Evolutionary conservation across 768 basidiomycete species (phyloP), one percentile per base, ranked within the genome.

Genomic region (Antrodiella citrinella): DNA sequence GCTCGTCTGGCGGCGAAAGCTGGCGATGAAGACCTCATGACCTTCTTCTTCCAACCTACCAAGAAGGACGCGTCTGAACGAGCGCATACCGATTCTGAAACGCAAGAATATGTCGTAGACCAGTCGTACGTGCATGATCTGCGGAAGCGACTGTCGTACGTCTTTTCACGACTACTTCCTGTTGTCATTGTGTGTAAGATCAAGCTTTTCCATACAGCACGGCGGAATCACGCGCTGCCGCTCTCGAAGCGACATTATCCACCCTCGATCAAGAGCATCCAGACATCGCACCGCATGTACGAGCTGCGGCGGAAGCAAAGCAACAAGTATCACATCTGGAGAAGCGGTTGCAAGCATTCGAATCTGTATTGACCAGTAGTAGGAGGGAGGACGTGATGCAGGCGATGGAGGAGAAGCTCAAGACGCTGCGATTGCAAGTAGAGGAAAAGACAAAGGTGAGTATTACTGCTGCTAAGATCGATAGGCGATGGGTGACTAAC

Each of bases 1-100:
- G 75, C 84, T 13, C 77, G 78, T 24, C 69, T 94, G n/a, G 91
- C 88, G 18, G 89, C 90, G 0, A 68, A 81, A 22, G 72, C 77
- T 1, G 81, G 84, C 4, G 75, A 86, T 20, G 79, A 81, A 53
- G 85, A 91, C 45, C 70, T 91, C 26, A 72, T 93, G 65, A 67
- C 68, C 3, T 90, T 91, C 63, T 75, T 94, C 55, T 69, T 82
- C 48, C 71, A 71, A 42, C 79, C 75, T 18, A 72, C 76, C 41
- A 67, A 74, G 4, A 77, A 80, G 30, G n/a, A n/a, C n/a, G n/a
- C n/a, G n/a, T n/a, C n/a, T n/a, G n/a, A n/a, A n/a, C n/a, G n/a
- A n/a, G n/a, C n/a, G n/a, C n/a, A n/a, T n/a, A n/a, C n/a, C n/a
- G n/a, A n/a, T n/a, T n/a, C n/a, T n/a, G n/a, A n/a, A n/a, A n/a